Evolutionary conservation across 2,329 filamentous ascomycete genomes (phyloP), one percentile per base, ranked within the genome.

Genomic region (Ophiosphaerella herpotricha): DNA sequence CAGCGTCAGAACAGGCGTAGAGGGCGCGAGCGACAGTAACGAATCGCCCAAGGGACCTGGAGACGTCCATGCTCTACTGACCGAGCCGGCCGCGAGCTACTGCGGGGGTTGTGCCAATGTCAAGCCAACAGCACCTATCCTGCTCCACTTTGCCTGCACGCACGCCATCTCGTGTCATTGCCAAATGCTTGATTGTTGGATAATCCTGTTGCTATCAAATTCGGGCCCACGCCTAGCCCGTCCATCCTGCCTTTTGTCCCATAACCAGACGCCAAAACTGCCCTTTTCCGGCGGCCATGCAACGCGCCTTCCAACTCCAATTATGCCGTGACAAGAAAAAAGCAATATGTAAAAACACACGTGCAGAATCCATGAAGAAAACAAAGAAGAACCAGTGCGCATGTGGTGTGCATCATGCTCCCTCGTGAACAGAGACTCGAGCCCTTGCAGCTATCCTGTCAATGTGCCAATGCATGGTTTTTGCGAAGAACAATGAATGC

Each of bases 271-370:
- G 51, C 57, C 59, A 29, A 42, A 18, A 45, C 16, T 35, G 46
- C 52, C 58, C 55, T 55, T 59, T 60, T 63, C 43, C 51, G 44
- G 57, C 52, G 31, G 54, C 55, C 43, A 60, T 57, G 46, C 54
- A 48, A 45, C 48, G 47, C 50, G 51, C 50, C 51, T 50, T 35
- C 39, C 29, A 67, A 69, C 65, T 60, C 66, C 65, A 43, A 52
- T 57, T 46, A 62, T 64, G 60, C 57, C 58, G 39, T 42, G 43
- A 51, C 36, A 58, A 62, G 43, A 29, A 32, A 54, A 52, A 26
- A 24, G 21, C 6, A 29, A 29, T 8, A 44, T 44, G 37, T 51
- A 44, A 24, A 39, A 54, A 56, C 32, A 54, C 52, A 61, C 44
- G 48, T 43, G 35, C 12, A 37, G 43, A 49, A 33, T 29, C 26